Evolutionary conservation across 768 basidiomycete genomes (phyloP), one percentile per base, ranked within the genome.

Genomic region (Collybiopsis confluens): DNA sequence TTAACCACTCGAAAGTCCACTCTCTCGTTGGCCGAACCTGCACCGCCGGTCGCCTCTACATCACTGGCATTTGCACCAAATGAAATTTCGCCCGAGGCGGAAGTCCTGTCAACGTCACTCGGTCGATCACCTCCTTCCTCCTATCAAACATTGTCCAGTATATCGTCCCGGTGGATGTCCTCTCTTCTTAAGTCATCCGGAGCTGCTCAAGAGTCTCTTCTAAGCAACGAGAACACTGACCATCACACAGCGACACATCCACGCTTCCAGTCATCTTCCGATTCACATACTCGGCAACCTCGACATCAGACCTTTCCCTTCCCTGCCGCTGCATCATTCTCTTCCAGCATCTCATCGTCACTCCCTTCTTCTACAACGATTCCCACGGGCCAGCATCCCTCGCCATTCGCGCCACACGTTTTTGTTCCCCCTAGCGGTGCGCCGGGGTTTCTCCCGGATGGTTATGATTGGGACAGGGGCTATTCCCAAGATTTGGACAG

Each of bases 361-460:
- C 27, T 43, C 21, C 20, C 38, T 53, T 38, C 49, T 37, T 51
- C 37, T 61, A 13, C 55, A 56, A 2, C 56, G 40, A 30, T 50
- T 55, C 42, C 48, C 43, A 13, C 20, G 10, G 45, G 26, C 10
- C 43, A 54, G 36, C 56, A 58, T 24, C 16, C 52, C 24, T 66
- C 76, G 9, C 76, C 78, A 0, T 81, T 78, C 45, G 76, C 85
- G 0, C 70, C 73, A 28, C 64, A 67, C 42, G 35, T 55, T 21
- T 71, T 73, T 54, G 57, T 68, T 0, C 71, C 78, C 2, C 74
- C 77, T 1, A 70, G 63, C 48, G 83, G 91, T n/a, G 92, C 91
- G 0, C 91, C 91, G 0, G 92, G 89, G 4, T 91, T 86, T 59
- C 73, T 68, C 13, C 87, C 87, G 0, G 87, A 88, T 44, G 67